Conservation (phyloP, 305 asterid genomes). For the Fraxinus sp. region DNA sequence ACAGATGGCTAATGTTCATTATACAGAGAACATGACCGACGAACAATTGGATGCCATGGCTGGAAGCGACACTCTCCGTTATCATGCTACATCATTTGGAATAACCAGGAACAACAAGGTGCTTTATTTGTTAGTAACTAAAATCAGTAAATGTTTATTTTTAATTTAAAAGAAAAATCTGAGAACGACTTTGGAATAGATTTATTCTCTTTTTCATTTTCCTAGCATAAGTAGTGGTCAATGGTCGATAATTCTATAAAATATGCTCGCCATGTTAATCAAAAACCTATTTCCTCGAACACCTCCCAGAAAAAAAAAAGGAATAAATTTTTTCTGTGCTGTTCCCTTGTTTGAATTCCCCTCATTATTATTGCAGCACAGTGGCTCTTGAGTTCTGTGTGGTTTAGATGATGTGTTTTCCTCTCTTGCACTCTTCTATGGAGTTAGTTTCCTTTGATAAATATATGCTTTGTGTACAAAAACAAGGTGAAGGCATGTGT, state of each 20-base stretch:
- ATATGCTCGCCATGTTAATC: neutral
- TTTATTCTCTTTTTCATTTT: neutral
- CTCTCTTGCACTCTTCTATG: neutral
- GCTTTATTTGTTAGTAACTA: slow-evolving; percentile 10
- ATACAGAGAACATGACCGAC: slow-evolving; percentile 98
- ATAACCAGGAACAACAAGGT: slow-evolving; percentile 92
- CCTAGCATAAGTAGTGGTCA: neutral
- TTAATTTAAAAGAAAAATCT: neutral
- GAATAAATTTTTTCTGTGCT: neutral
- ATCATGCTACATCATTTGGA: slow-evolving; percentile 97
- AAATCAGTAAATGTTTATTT: neutral
- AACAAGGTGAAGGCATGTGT: neutral
- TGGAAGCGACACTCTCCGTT: slow-evolving; percentile 96
- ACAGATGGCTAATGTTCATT: slow-evolving; percentile 99
- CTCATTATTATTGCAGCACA: neutral
- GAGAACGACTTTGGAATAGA: neutral
- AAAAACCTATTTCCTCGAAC: neutral
- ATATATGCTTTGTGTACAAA: neutral
- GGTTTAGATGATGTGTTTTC: neutral
- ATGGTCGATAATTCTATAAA: neutral
- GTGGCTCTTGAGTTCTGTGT: neutral
- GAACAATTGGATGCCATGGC: slow-evolving; percentile 99
- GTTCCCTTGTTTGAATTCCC: neutral
- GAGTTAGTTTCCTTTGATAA: neutral
- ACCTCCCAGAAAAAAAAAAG: neutral